These are phyloP conservation scores for Trichophyton mentagrophytes DNA, from an alignment of 2,329 filamentous ascomycete genomes.

Conservation along the genomic window DNA sequence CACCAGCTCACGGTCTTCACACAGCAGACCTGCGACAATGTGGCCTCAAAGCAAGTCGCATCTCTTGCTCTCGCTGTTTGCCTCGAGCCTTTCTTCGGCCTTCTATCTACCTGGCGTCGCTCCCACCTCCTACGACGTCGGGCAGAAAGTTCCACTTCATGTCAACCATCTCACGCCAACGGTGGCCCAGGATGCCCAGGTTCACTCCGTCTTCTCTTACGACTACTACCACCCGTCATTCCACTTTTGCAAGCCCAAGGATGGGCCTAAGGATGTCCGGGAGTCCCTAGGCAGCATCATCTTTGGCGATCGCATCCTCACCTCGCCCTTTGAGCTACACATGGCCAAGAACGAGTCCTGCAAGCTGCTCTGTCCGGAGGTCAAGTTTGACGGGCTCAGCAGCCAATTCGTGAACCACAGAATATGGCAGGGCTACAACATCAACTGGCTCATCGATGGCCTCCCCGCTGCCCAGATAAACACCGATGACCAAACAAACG, in stretches of 20 bases:
- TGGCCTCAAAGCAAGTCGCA: constrained; percentile 21
- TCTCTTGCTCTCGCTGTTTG: constrained; percentile 21
- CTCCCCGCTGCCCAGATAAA: constrained; percentile 79
- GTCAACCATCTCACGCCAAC: constrained; percentile 90
- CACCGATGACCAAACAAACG: constrained; percentile 60
- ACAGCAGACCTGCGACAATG: constrained; percentile 20
- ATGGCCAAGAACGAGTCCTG: constrained; percentile 84
- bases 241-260: constrained; percentile 72
- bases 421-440: constrained; percentile 74
- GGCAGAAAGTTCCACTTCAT: constrained; percentile 69
- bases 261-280: constrained; percentile 63
- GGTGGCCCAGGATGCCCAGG: constrained; percentile 62
- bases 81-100: constrained; percentile 40
- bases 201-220: constrained; percentile 88
- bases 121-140: constrained; percentile 75
- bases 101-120: constrained; percentile 97
- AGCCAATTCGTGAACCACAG: constrained; percentile 69
- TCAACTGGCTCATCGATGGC: constrained; percentile 94
- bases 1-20: not conserved
- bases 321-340: constrained; percentile 79
- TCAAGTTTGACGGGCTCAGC: constrained; percentile 52
- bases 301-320: constrained; percentile 93
- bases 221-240: constrained; percentile 89
- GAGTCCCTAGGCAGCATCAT: constrained; percentile 92
- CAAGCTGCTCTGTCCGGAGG: constrained; percentile 60